Base-by-base conservation (phyloP, 2,329 filamentous ascomycete species). In the Botryotinia calthae region DNA sequence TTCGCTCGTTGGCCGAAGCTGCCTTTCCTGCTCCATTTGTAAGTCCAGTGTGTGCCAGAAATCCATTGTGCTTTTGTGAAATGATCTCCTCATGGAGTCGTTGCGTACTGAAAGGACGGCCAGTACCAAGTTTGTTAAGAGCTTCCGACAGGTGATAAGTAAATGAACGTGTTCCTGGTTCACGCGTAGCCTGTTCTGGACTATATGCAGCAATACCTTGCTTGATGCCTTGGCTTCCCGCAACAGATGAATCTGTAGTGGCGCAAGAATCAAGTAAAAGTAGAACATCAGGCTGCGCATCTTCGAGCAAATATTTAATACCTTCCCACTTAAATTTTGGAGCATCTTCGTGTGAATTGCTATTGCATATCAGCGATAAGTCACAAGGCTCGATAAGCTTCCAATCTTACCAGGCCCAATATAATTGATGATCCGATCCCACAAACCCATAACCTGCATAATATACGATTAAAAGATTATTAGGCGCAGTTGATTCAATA, bases 401-500 rank as follows among this genome's bases (percentile, higher is more conserved):
- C 58, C 73, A 74, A 74, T 85, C 88, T 83, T 84, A 91, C 89
- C 87, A 88, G 73, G 89, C 88, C 89, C 89, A 91, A 80, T 89
- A 90, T 40, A 90, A 82, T 80, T 90, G 87, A 77, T 86, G 86
- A 79, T 91, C 87, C 18, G 84, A 76, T n/a, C 86, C 86, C 56
- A 87, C 82, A 77, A 86, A 90, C 75, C 88, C 87, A 78, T 89
- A 84, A 44, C 89, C 89, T 75, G 87, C 87, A 79, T 91, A 91
- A 79, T 90, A 90, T 75, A 91, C 85, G 74, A 91, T 88, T 75
- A 90, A 81, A 34, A 91, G 84, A 77, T 90, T 88, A 76, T 90
- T 87, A 46, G 86, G 84, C 54, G 84, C 82, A 42, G 87, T 86
- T 67, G 86, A 84, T 76, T 90, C 87, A 63, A 91, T 84, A 75